phyloP scores from a whole-genome alignment of 345 rosid species.

The Cochlearia excelsa region DNA sequence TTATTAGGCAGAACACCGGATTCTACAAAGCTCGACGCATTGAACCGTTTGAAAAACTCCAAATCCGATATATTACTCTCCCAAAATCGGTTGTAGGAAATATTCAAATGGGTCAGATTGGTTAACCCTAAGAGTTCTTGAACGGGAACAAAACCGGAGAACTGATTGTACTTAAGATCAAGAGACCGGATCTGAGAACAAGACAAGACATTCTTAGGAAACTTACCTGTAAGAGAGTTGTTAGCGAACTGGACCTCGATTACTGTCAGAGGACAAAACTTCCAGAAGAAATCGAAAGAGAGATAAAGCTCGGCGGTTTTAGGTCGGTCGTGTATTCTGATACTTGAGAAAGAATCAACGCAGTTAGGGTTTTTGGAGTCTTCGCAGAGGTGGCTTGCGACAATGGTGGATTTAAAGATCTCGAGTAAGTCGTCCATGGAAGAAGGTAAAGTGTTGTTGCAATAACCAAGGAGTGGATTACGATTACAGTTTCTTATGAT shows the following conservation, averaged over 20 bases:
- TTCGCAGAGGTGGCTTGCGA: constrained; percentile 71
- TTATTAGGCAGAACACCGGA: constrained; percentile 58
- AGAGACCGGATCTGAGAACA: constrained; percentile 57
- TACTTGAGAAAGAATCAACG: constrained; percentile 52
- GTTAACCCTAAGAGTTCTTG: constrained; percentile 36
- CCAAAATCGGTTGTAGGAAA: constrained; percentile 55
- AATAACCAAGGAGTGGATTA: constrained; percentile 56
- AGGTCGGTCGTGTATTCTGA: constrained; percentile 53
- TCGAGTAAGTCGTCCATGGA: constrained; percentile 46
- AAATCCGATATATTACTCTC: constrained; percentile 53
- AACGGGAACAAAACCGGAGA: constrained; percentile 55
- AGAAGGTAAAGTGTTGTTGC: constrained; percentile 35
- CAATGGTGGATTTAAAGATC: constrained; percentile 61
- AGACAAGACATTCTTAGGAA: constrained; percentile 45
- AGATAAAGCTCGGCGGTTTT: constrained; percentile 62
- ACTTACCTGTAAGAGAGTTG: constrained; percentile 46
- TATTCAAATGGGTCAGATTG: constrained; percentile 50
- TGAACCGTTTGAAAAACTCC: constrained; percentile 50
- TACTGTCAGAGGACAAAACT: constrained; percentile 58
- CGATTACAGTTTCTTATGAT: constrained; percentile 46
- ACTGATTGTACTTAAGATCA: constrained; percentile 53
- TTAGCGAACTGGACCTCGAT: constrained; percentile 53
- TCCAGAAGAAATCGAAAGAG: constrained; percentile 75
- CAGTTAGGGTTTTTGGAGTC: constrained; percentile 67
- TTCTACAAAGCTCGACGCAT: constrained; percentile 51